Base-by-base conservation (phyloP, 2,329 filamentous ascomycete species). In the Macrophomina pseudophaseolina region DNA sequence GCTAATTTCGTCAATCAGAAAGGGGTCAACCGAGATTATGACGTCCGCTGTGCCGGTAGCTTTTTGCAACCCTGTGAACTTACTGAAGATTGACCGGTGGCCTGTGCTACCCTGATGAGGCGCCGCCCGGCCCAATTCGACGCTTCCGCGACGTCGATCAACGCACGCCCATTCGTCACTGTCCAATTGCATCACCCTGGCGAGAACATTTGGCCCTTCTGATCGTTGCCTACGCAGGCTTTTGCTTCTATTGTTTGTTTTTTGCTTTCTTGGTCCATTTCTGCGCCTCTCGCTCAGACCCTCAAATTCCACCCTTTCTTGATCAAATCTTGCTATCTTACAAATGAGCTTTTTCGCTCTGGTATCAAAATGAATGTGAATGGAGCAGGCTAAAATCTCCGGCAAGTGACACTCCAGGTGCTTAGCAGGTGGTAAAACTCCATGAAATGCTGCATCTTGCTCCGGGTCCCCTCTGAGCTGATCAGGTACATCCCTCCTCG, bases 291-390 rank as follows among this genome's bases (percentile, higher is more conserved):
- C 44, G 58, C 58, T 16, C 49, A 51, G 58, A 16, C 58, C 7
- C 18, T 18, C 49, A 30, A 5, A 62, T 62, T 62, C 58, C 44
- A 60, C 52, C 12, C 16, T n/a, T 38, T n/a, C 32, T 38, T 38
- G 44, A 16, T 62, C 44, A 51, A 49, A 38, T 62, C 56, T 48
- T 32, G 58, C 58, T 62, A 62, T 62, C 58, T 38, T 62, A 62
- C 58, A 62, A 40, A 23, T 60, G 58, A 62, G 52, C 63, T 49
- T 65, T 56, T 58, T 11, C 18, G 63, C 63, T 58, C 53, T 54
- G 63, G 51, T 65, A 56, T 56, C 63, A 65, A 58, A 46, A 49
- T 58, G 51, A 49, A 65, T 54, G 63, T 49, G 63, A 65, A 65
- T n/a, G 51, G 63, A 65, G 52, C 40, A 48, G 48, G 56, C 14